Evolutionary conservation across 352 stramenopile genomes (phyloP), one percentile per base, ranked within the genome.

Genomic region (Aphanomyces cochlioides): DNA sequence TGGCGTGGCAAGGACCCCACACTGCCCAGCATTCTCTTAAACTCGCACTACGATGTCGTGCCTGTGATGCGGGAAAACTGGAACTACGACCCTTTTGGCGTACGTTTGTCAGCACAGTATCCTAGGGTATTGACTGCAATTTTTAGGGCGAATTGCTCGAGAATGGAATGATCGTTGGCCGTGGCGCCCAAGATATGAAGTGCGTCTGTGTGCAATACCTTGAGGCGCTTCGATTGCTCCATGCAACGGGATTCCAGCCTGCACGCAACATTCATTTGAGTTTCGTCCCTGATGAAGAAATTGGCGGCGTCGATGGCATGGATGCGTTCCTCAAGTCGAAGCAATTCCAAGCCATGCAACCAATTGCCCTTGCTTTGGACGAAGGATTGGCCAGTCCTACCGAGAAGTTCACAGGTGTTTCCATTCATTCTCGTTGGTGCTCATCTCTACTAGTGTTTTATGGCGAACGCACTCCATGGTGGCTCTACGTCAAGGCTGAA

Each of bases 11-110:
- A 85, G 34, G 77, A 98, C 69, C 65, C 84, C 12, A 77, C 81
- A 39, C 81, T 98, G 47, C 92, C 93, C 1, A 77, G 85, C 0
- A 79, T 99, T 40, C 72, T 99, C 7, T 79, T 98, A 38, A 99
- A 99, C 77, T 96, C 84, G 19, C 96, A 99, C 75, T 99, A 98
- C 77, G 96, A 99, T 76, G 95, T 99, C 21, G 96, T 99, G 6
- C 96, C 96, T 4, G 92, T 86, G n/a, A 85, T 89, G 66, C 48
- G 76, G 7, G 79, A 95, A 38, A 76, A 89, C 63, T 98, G 96
- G 96, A 83, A 92, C 6, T 84, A 90, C 15, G 89, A 96, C 56
- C 90, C 96, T 4, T 99, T 98, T 75, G 89, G 87, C 40, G 83
- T 90, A 61, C 28, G 79, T 76, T 43, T 15, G n/a, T 8, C 28